Percentiles rank a stretch among this genome's conserved stretches.
Conservation (phyloP, 768 basidiomycete species). For the Pleurotus eryngii region DNA sequence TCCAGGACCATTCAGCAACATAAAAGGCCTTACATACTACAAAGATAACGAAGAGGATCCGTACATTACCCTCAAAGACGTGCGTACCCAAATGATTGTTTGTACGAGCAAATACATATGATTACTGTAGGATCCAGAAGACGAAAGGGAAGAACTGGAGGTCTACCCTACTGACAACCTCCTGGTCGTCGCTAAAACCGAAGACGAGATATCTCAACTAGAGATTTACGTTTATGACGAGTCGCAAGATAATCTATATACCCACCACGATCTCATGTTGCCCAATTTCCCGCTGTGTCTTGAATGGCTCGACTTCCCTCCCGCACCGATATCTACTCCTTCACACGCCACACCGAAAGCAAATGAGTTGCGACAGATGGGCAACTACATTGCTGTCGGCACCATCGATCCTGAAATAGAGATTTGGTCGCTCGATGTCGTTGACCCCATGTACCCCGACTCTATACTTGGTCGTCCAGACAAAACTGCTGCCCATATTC, state of each 20-base stretch:
- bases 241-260: slow-evolving; percentile 85
- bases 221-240: slow-evolving; percentile 97
- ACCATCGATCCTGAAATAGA: slow-evolving; percentile 98
- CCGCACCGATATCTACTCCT: slow-evolving; percentile 44
- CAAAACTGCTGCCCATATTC: slow-evolving; percentile 74
- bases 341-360: slow-evolving; percentile 19
- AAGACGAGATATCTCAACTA: slow-evolving; percentile 93
- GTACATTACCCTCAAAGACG: slow-evolving; percentile 94
- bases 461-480: slow-evolving; percentile 90
- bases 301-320: slow-evolving; percentile 98
- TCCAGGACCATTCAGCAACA: slow-evolving; percentile 85
- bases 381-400: slow-evolving; percentile 94
- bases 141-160: slow-evolving; percentile 88
- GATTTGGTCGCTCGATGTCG: slow-evolving; percentile 93
- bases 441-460: slow-evolving; percentile 93
- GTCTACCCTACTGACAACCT: slow-evolving; percentile 89
- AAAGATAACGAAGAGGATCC: slow-evolving; percentile 92
- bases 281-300: slow-evolving; percentile 97
- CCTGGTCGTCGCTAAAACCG: slow-evolving; percentile 89
- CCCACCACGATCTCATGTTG: slow-evolving; percentile 96
- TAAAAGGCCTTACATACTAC: slow-evolving; percentile 93
- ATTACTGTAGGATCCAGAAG: slow-evolving; percentile 59
- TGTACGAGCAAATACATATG: slow-evolving; percentile 9
- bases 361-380: slow-evolving; percentile 37
- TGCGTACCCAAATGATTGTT: slow-evolving; percentile 29